A percentile compares a stretch with the other conserved stretches of the same genome.
Conservation (phyloP, 108 stramenopile genomes). For the Asterionellopsis glacialis region DNA sequence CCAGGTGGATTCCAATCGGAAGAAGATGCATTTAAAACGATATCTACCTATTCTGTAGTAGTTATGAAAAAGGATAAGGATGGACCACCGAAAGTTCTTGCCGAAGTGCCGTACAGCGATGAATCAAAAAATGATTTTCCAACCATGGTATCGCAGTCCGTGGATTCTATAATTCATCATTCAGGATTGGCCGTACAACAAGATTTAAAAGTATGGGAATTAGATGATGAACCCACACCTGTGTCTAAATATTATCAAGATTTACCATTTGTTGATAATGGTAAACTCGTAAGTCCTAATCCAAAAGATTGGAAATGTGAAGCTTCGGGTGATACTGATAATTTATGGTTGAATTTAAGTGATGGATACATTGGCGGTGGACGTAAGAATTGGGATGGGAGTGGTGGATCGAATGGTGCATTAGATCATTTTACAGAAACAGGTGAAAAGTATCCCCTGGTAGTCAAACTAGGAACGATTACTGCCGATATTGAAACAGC, state of each 20-base stretch:
- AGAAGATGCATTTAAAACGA: conserved; percentile 66
- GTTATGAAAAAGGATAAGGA: conserved; percentile 35
- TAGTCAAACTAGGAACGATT: conserved; percentile 98
- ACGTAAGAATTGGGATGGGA: conserved; percentile 96
- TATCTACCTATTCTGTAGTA: conserved; percentile 78
- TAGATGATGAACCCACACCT: conserved; percentile 71
- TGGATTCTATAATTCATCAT: conserved; percentile 86
- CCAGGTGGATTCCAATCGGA: conserved; percentile 92
- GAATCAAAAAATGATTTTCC: conserved; percentile 54
- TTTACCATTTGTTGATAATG: conserved; percentile 81
- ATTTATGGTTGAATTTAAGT: conserved; percentile 97
- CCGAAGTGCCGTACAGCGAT: conserved; percentile 57
- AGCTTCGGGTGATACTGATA: conserved; percentile 69
- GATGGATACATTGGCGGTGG: conserved; percentile 98
- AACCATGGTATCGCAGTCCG: conserved; percentile 50
- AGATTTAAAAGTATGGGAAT: conserved; percentile 66
- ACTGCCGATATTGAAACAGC: conserved; percentile 83
- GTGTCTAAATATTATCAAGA: conserved; percentile 58
- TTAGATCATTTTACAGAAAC: conserved; percentile 93
- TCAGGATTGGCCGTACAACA: conserved; percentile 78
- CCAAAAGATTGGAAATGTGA: conserved; percentile 77
- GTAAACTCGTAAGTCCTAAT: conserved; percentile 57
- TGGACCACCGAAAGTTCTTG: conserved; percentile 14
- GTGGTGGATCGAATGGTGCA: conserved; percentile 93
- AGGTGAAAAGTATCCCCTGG: conserved; percentile 88